These are phyloP conservation scores for Aechmea fasciata DNA, from an alignment of 176 grass and related monocot genomes.

Conservation along the genomic window DNA sequence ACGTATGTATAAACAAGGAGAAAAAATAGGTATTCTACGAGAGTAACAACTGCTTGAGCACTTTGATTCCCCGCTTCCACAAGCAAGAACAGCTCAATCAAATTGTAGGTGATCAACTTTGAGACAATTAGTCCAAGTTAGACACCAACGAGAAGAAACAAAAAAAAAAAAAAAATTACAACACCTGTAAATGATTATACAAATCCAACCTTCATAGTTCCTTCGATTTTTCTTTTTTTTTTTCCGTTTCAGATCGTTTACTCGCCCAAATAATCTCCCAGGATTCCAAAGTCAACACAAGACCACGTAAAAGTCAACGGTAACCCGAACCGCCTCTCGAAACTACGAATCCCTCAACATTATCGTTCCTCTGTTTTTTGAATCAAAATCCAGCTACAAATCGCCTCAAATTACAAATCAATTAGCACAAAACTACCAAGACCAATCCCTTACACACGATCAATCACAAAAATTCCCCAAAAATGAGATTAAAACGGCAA, in stretches of 20 bases:
- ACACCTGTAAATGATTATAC: not conserved
- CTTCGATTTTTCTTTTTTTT: too few species aligned
- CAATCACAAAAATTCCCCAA: too few species aligned
- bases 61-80: not conserved
- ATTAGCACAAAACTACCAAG: too few species aligned
- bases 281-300: not conserved
- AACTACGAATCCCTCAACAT: not conserved
- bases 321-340: not conserved
- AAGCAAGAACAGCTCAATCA: not conserved
- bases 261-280: not conserved
- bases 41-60: not conserved
- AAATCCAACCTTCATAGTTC: not conserved
- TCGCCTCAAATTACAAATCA: too few species aligned
- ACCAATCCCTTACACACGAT: too few species aligned
- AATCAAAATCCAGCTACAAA: not conserved
- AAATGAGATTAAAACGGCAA: too few species aligned
- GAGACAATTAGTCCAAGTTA: not conserved
- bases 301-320: not conserved
- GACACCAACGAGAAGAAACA: not conserved
- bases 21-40: not conserved
- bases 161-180: not conserved
- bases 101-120: constrained; percentile 1
- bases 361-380: not conserved
- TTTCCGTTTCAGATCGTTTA: not conserved
- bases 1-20: not conserved